Base-by-base conservation (phyloP, 768 basidiomycete genomes). In the Macrolepiota fuliginosa region DNA sequence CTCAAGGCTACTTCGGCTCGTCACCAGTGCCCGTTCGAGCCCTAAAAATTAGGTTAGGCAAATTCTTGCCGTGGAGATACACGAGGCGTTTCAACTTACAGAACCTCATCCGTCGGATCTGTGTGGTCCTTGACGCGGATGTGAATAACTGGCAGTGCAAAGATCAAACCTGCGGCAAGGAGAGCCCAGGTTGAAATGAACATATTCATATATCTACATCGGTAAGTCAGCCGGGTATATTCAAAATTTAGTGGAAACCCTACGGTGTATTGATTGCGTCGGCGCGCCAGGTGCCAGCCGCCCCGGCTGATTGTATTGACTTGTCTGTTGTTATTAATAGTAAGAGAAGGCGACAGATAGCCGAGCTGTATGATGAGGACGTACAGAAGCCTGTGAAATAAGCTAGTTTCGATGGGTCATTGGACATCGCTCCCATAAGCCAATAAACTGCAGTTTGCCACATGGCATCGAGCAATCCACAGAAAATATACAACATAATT, bases 381-480 rank as follows among this genome's bases (percentile, higher is more conserved):
- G 65, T 69, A 92, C 90, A 92, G 68, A 93, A 91, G 36, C 92
- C 92, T 15, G 87, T 79, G 66, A 93, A 88, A 68, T 91, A 81
- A 0, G 91, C 91, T 19, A 92, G 82, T 70, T 90, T 91, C 2
- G 80, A 82, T 5, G 89, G 84, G 71, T 92, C 85, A 65, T 93
- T 92, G 27, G 89, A 90, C 87, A 94, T 90, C 11, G 89, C 87
- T 42, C 91, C 91, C 83, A 91, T 86, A 65, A 90, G 76, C 89
- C 89, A 91, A 70, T 91, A 91, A 10, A 86, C 86, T 1, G 85
- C 84, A 0, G 89, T 92, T 70, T 93, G 92, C 89, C 91, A 93
- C 85, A 91, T 88, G 3, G 91, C 79, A 64, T 93, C 92, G 61
- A 92, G 79, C 7, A 92, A 69, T 24, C 90, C 89, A 63, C 84